Conservation (phyloP, 139 green algal genomes). For the Parachlorella kessleri region DNA sequence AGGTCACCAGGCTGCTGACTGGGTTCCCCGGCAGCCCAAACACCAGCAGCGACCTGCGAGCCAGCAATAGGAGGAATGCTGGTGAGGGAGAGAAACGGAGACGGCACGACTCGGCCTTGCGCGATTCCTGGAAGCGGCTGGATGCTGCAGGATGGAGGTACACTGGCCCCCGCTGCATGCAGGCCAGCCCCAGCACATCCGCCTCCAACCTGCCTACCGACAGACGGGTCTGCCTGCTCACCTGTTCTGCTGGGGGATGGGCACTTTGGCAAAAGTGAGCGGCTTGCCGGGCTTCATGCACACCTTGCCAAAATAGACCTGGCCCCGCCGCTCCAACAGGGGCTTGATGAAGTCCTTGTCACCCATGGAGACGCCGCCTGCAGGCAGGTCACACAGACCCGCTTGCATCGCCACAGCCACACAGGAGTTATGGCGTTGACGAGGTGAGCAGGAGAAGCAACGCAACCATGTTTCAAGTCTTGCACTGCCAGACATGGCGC, state of each 20-base stretch:
- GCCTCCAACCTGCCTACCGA: too few relatives aligned
- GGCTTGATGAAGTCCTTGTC: conserved; percentile 95
- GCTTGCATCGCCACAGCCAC: too few relatives aligned
- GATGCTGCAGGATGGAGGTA: too few relatives aligned
- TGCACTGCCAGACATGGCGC: too few relatives aligned
- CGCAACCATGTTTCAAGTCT: too few relatives aligned
- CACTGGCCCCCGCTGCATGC: too few relatives aligned
- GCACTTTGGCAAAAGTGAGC: conserved; percentile 93
- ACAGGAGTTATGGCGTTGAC: too few relatives aligned
- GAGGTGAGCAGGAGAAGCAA: too few relatives aligned
- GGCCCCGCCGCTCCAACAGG: conserved; percentile 81
- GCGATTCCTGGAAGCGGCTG: neutral
- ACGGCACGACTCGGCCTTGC: neutral
- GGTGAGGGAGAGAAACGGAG: neutral
- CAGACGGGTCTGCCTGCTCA: too few relatives aligned
- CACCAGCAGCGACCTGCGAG: conserved; percentile 32
- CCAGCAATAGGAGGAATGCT: neutral
- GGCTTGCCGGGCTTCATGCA: conserved; percentile 98
- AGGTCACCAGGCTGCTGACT: conserved; percentile 91
- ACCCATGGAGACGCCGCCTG: conserved; percentile 97
- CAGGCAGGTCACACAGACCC: too few relatives aligned
- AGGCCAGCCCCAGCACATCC: too few relatives aligned
- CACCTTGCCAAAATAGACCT: conserved; percentile 91
- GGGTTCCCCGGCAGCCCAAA: conserved; percentile 83
- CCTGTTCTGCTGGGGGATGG: conserved; percentile 48